Evolutionary conservation across 352 stramenopile species (phyloP).

Genomic region (Pythium volutum): DNA sequence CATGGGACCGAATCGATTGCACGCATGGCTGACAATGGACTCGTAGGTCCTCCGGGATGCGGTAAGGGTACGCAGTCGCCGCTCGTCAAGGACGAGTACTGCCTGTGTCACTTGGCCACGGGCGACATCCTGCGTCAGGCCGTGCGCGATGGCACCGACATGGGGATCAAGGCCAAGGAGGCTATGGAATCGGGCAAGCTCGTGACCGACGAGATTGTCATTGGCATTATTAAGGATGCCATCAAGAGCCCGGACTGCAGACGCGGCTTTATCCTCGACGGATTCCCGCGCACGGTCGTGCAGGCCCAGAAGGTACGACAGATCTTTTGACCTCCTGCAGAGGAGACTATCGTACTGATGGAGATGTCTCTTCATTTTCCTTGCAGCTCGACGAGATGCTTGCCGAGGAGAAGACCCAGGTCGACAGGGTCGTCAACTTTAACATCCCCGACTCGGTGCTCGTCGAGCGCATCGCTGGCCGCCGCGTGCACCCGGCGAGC

Average conservation of each 20-base stretch:
- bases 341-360: not conserved
- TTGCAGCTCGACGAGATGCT: conserved; percentile 95
- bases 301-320: conserved; percentile 92
- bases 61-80: conserved; percentile 99
- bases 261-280: conserved; percentile 99
- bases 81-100: conserved; percentile 97
- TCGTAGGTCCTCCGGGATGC: conserved; percentile 87
- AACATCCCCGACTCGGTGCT: conserved; percentile 95
- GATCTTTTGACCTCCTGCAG: not conserved
- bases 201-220: conserved; percentile 98
- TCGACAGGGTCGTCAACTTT: conserved; percentile 94
- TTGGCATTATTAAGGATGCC: conserved; percentile 99
- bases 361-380: not conserved
- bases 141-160: conserved; percentile 94
- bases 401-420: conserved; percentile 76
- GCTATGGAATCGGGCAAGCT: conserved; percentile 96
- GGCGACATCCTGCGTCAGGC: conserved; percentile 99
- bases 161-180: conserved; percentile 97
- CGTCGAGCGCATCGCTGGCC: conserved; percentile 95
- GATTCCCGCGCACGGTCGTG: conserved; percentile 97
- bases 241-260: conserved; percentile 96
- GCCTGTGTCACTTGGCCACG: conserved; percentile 97
- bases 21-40: conserved; percentile 4
- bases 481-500: conserved; percentile 94
- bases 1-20: not conserved